These are phyloP conservation scores for Cystobasidiaceae sp. DNA, from an alignment of 1,284 basidiomycete species.

Conservation along the genomic window DNA sequence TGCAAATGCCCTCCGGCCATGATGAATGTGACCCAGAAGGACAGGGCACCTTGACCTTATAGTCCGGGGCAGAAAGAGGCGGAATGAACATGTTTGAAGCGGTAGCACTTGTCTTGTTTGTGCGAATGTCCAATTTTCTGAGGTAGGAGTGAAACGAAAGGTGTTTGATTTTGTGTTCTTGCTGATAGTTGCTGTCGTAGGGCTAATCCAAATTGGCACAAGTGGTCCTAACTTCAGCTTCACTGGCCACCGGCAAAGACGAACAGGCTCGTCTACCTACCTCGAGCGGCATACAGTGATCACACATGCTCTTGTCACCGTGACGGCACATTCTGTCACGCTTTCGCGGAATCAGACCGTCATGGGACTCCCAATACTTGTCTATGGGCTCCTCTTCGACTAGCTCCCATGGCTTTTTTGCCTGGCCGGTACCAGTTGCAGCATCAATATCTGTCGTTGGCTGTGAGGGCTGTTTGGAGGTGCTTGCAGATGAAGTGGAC, in stretches of 20 bases:
- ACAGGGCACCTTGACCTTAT: slow-evolving; percentile 85
- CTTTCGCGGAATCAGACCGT: slow-evolving; percentile 80
- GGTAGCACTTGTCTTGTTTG: slow-evolving; percentile 43
- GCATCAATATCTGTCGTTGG: too few relatives aligned
- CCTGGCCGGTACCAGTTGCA: not conserved
- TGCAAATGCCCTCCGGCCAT: slow-evolving; percentile 96
- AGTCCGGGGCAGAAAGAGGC: slow-evolving; percentile 74
- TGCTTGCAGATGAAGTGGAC: slow-evolving; percentile 67
- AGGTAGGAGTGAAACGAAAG: slow-evolving; percentile 93
- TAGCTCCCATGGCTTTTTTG: slow-evolving; percentile 43
- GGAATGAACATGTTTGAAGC: slow-evolving; percentile 58
- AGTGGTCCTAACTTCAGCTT: too few relatives aligned
- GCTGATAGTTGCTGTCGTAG: slow-evolving; percentile 85
- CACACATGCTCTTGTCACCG: slow-evolving; percentile 94
- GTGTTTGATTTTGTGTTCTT: slow-evolving; percentile 89
- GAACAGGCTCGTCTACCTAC: too few relatives aligned
- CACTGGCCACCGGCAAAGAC: not conserved
- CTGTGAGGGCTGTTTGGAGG: slow-evolving; percentile 46
- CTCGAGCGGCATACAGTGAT: slow-evolving; percentile 98
- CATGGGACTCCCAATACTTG: slow-evolving; percentile 71
- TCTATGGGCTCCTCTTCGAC: slow-evolving; percentile 82
- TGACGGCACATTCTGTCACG: slow-evolving; percentile 93
- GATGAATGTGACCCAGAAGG: slow-evolving; percentile 78
- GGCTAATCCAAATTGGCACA: too few relatives aligned
- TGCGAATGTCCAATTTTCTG: slow-evolving; percentile 59